Base-by-base conservation (phyloP, 306 rosid genomes). In the Parietaria judaica region DNA sequence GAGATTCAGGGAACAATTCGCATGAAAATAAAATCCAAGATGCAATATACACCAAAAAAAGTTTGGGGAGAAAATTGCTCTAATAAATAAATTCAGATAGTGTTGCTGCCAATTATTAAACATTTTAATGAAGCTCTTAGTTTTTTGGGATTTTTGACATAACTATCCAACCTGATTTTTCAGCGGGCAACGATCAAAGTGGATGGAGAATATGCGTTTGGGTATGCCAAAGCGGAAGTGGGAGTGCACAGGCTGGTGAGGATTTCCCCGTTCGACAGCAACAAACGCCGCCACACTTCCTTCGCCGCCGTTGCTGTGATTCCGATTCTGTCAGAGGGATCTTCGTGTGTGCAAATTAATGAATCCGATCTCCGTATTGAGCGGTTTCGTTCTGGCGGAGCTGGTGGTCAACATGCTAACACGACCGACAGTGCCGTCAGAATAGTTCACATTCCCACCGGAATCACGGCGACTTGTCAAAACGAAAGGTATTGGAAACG, bases 281-380 rank as follows among this genome's bases (percentile, higher is more conserved):
- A 76, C 43, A 88, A 88, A 72, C 89, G 96, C 39, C 82, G 99
- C 11, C 99, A 92, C 66, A 92, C 99, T 54, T 92, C 99, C 68
- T 92, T 92, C 71, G 94, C 96, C 61, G 99, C 99, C 61, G 96
- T 92, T 43, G 96, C 96, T 16, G 99, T 88, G 55, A 92, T 86
- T 73, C 99, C 99, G 63, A 92, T 84, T 60, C 61, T 81, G 47
- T 94, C 87, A 11, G 90, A 86, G 63, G 81, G 64, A 63, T 84
- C 88, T 65, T 49, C 86, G 10, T 81, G 55, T 67, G 94, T 92
- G 5, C 94, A 88, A 75, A 88, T 88, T 12, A 92, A 79, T 74
- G 99, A 92, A 69, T 82, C 96, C 41, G 99, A 92, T 82, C 87
- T 92, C 63, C 88, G 95, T 58, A 88, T 92, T 54, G 99, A 88